Evolutionary conservation across 1,284 basidiomycete species (phyloP), one percentile per base, ranked within the genome.

Genomic region (Cutaneotrichosporon daszewskae): DNA sequence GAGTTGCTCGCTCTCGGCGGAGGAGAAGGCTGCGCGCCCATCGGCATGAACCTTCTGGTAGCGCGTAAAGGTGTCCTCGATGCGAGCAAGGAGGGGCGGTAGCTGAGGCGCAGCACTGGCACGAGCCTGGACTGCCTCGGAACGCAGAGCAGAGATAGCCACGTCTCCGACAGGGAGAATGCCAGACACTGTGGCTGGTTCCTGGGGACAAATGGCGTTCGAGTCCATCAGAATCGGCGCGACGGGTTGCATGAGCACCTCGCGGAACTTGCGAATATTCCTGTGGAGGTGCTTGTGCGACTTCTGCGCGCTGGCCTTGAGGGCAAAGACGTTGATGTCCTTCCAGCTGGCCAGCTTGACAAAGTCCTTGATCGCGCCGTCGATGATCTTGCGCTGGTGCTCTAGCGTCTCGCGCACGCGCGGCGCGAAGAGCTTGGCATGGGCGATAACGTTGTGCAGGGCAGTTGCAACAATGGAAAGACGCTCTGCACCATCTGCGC

Each of bases 341-440:
- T 87, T 94, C 95, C 95, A 98, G 61, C 90, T 95, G 0, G 95
- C 95, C 29, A 99, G 77, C 67, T 90, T 91, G 75, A 98, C 85
- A 63, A 88, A 86, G 43, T 80, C 82, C 47, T 77, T 78, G 42
- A 98, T 79, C 42, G 94, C 85, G 58, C 83, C 84, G 70, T 96
- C 89, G 32, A 96, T 68, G 1, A 65, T 64, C 2, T 68, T 71
- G 45, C 83, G 80, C 65, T 89, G 82, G 9, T 76, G 69, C 4
- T 64, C 56, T n/a, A 95, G 70, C 7, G 74, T 75, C 7, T 71
- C 62, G 7, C 71, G 60, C 27, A 95, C 68, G 5, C 72, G 68
- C 0, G 73, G 57, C 9, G 75, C 63, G 63, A 84, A 90, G 29
- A 87, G 78, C 11, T 64, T 55, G 60, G 85, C 95, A 67, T 84